Evolutionary conservation across 2,329 filamentous ascomycete species (phyloP), one percentile per base, ranked within the genome.

Genomic region (Cadophora luteo-olivacea): DNA sequence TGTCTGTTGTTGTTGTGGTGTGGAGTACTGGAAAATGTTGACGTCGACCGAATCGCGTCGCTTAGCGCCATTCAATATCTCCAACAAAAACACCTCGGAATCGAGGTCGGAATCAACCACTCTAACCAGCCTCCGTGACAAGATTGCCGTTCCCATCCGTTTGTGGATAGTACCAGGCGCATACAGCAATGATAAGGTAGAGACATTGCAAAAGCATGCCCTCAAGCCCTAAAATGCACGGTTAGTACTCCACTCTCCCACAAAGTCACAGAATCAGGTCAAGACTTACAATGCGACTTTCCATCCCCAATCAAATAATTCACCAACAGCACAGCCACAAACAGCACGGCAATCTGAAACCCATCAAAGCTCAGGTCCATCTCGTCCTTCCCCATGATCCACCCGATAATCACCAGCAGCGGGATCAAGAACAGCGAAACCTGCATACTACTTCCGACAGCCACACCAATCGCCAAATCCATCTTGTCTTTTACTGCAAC

Each of bases 291-390:
- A 52, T 58, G 58, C 9, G 49, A 45, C 78, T 93, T 88, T 36
- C 93, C 93, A 74, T 97, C 93, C 24, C 90, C 85, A 61, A 97
- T 93, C 54, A 97, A 81, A 77, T 97, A 97, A 78, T 97, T 97
- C 68, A 94, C 92, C 41, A 97, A 85, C 52, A 97, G 87, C 0
- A 93, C 92, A 1, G 92, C 89, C 14, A 96, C 92, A 74, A 97
- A 97, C 51, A 97, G 82, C 51, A 92, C 90, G 25, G 94, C 91
- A 16, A 97, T 90, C 81, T 97, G 93, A 83, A 97, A 97, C 0
- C 89, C 89, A 77, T 92, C 89, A 74, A 92, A 92, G 75, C 87
- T 86, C 5, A 92, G 82, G 8, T 86, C 90, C 89, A 91, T 89
- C 48, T 84, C 81, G 61, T 86, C 89, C 74, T 93, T 64, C 62